Base-by-base conservation (phyloP, 2,329 filamentous ascomycete species). In the Monilinia vaccinii-corymbosi region DNA sequence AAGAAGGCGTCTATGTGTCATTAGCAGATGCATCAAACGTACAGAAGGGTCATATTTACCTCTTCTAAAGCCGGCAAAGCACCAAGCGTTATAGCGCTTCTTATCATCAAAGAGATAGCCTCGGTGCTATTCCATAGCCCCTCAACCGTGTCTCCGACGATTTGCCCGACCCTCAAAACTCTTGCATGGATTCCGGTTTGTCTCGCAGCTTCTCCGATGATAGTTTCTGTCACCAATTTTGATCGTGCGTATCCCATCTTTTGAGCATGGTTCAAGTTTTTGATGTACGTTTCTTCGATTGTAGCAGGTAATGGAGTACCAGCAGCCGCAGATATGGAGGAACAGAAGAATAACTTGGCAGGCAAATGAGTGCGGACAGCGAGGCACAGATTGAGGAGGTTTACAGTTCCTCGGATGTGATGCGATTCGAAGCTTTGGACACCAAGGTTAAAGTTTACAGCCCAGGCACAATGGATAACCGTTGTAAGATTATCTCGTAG, bases 371-470 rank as follows among this genome's bases (percentile, higher is more conserved):
- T 73, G 3, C 63, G 64, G 0, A 67, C 69, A 2, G 66, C 61
- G 11, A 71, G 68, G 14, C 71, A 73, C 0, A 80, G 52, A 0
- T 67, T 63, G 16, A 79, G 71, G 1, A 82, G 71, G 51, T 80
- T 76, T 1, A 69, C 68, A 1, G 76, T 73, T 0, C 77, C 78
- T 2, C 67, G 70, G 23, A 83, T 75, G 62, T 79, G 71, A 25
- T 66, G 63, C 8, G 71, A 66, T 51, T 80, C 80, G 62, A 83
- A 82, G 56, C 74, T 78, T 2, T 72, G 71, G 1, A 83, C 72
- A 0, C 72, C 72, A 64, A 82, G 74, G 67, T 81, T 82, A 72
- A 83, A 83, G 67, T 83, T 82, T 32, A 83, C 80, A 1, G 78
- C 72, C 80, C 80, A 82, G 0, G 79, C 78, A 62, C 74, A 74